These are phyloP conservation scores for Suillus subalutaceus DNA, from an alignment of 768 basidiomycete genomes.

Conservation along the genomic window DNA sequence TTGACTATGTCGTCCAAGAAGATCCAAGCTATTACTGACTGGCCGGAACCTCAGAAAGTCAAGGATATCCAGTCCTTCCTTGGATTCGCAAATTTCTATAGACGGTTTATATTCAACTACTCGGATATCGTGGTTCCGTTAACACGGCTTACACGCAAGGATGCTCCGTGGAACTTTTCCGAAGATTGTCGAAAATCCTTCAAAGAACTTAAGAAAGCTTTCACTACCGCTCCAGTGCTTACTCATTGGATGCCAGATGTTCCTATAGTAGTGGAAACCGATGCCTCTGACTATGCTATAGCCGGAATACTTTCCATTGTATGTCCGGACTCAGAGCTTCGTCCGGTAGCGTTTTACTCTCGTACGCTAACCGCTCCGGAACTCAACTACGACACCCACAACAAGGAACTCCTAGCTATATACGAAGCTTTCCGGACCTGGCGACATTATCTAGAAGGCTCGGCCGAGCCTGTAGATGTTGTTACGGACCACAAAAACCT, in stretches of 20 bases:
- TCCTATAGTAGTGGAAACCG: background rate
- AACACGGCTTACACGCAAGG: background rate
- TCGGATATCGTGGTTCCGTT: background rate
- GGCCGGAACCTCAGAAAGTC: background rate
- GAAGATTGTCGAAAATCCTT: background rate
- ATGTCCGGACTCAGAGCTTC: no score
- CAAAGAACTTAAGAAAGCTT: background rate
- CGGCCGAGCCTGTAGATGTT: no score
- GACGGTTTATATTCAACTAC: background rate
- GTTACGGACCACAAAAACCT: no score
- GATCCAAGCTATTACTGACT: background rate
- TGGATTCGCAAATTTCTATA: background rate
- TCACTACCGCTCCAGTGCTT: background rate
- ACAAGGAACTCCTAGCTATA: no score
- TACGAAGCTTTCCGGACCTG: no score
- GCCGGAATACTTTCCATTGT: no score
- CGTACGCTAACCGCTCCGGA: fast-evolving
- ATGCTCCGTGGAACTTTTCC: background rate
- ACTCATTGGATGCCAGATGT: background rate
- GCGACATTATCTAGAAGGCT: no score
- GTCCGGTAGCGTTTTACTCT: no score
- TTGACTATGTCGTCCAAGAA: no score
- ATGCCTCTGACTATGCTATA: no score
- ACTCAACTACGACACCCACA: no score
- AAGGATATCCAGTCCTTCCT: background rate